Base-by-base conservation (phyloP, 768 basidiomycete genomes). In the Suillus variegatus region DNA sequence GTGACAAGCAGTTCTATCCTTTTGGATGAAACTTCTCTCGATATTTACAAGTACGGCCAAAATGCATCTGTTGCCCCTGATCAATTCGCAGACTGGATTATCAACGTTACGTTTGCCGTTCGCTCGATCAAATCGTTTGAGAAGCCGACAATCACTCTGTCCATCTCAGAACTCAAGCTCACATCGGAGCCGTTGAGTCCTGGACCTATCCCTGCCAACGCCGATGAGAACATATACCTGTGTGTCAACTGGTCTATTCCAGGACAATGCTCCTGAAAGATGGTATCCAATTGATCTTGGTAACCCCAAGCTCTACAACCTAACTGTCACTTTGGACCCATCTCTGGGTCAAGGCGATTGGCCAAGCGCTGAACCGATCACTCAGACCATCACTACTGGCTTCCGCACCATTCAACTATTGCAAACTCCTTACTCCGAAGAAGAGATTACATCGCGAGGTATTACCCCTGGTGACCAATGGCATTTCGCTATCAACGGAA, bases 401-500 rank as follows among this genome's bases (percentile, higher is more conserved):
- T 88, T 88, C 75, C 82, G 86, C n/a, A 87, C 86, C 3, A 81
- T 88, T 58, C 76, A 83, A 58, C 81, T 87, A 40, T 77, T 82
- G 35, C 86, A 87, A 72, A 71, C 78, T 9, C 75, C 82, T 2
- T 86, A 86, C 67, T 73, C 81, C 9, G 73, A 81, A 58, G 73
- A 77, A 38, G 85, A 86, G 38, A 68, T 86, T 22, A 71, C 70
- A 3, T 68, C 72, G 40, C 79, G 82, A 5, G 85, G 85, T 1
- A 86, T 87, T 63, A 86, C 82, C 1, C 85, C 86, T 1, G 86
- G 86, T 8, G 85, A 88, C 67, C 81, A 87, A 67, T 87, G 85
- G 82, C 85, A 87, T 71, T 87, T 88, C 70, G 79, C 83, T 66
- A 78, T 88, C 64, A 87, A 88, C 61, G 86, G 86, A 12, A 81